Conservation (phyloP, 2,329 filamentous ascomycete species). For the Colletotrichum somersetense region DNA sequence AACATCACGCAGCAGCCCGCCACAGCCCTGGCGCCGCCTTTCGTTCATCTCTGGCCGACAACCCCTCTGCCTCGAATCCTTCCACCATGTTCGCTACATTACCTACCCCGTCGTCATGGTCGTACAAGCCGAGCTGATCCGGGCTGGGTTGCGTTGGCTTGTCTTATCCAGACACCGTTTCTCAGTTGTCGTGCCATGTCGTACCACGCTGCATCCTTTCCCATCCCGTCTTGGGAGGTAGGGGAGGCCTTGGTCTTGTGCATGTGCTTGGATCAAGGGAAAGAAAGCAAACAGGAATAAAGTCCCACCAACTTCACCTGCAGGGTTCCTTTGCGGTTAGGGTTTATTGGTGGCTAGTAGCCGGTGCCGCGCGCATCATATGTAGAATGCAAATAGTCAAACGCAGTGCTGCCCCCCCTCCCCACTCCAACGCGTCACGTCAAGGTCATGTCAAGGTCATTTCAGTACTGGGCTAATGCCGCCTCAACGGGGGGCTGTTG, state of each 20-base stretch:
- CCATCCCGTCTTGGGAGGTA: not conserved
- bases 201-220: not conserved
- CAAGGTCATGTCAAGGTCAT: constrained; percentile 16
- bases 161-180: not conserved
- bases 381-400: not conserved
- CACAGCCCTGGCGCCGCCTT: not conserved
- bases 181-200: not conserved
- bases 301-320: not conserved
- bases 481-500: constrained; percentile 8
- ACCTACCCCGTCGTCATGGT: not conserved
- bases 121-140: too few species aligned
- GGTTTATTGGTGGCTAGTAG: not conserved
- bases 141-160: not conserved
- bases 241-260: not conserved
- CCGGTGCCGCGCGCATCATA: not conserved
- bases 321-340: not conserved
- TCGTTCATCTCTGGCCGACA: constrained; percentile 21
- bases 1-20: constrained; percentile 15
- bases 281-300: not conserved
- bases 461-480: constrained; percentile 4
- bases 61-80: not conserved
- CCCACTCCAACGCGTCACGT: not conserved
- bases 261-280: constrained; percentile 9
- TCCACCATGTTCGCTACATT: not conserved
- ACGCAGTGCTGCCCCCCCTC: not conserved